Evolutionary conservation across 192 early-diverging fungal genomes (phyloP), one percentile per base, ranked within the genome.

Genomic region (Backusella tuberculispora): DNA sequence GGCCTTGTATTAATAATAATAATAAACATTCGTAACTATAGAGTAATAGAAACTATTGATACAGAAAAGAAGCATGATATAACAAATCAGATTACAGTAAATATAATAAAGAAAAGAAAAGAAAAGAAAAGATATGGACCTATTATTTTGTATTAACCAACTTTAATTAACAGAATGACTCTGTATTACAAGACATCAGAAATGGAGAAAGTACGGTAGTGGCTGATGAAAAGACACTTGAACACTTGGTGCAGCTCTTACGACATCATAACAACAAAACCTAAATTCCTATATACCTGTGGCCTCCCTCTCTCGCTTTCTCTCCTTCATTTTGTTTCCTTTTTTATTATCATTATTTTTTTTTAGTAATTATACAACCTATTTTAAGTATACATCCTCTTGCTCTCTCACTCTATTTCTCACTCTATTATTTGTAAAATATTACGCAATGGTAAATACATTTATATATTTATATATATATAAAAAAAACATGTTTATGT

Each of bases 181-280:
- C 21, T 8, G 53, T 60, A 29, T 10, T 60, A 60, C 53, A 60
- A 24, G 53, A 60, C 3, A 60, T 60, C 53, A 60, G 53, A 60
- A 60, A 60, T 60, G 53, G 53, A 60, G 53, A 26, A 26, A 60
- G n/a, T 50, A 19, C n/a, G 6, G 9, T 17, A 3, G 53, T 60
- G 53, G 53, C 53, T 60, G 53, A 60, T 60, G 53, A 60, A 60
- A 60, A 60, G 9, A 12, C 53, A 13, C 53, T 60, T 60, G 53
- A 60, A 7, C 21, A 60, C 53, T 26, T 60, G 53, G 24, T 60
- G 10, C 53, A 60, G 26, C 53, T 60, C 4, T 60, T 60, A 60
- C 53, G 24, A 60, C 21, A 60, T 60, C 53, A 60, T n/a, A 60
- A 60, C 9, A 26, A 60, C 26, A 60, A 26, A 60, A 24, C 53